Base-by-base conservation (phyloP, 306 rosid genomes). In the Sophora flavescens region DNA sequence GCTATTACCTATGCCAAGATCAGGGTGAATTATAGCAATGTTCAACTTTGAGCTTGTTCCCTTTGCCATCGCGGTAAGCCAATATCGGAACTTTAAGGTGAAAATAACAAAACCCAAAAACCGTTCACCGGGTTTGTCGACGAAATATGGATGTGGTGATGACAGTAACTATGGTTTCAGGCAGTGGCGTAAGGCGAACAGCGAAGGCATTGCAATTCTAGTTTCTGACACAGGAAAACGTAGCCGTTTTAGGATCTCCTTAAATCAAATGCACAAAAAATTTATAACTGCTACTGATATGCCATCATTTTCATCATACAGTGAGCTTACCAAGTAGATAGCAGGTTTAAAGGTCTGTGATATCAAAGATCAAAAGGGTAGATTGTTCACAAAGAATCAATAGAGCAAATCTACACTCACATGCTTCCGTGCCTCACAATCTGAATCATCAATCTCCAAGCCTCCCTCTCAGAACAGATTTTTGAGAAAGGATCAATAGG, bases 1-100 rank as follows among this genome's bases (percentile, higher is more conserved):
- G 26, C 42, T 47, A 68, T 72, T 82, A 90, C 98, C 95, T 71
- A 95, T 95, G 32, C 98, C 98, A 75, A 95, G 92, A 88, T 94
- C 97, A 1, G 97, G 98, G 69, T 92, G 97, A 75, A 94, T 81
- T 50, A 94, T 83, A 9, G 97, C 95, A 4, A 90, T 87, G 66
- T 83, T 94, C 77, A 87, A 38, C 83, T 88, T 91, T 17, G 88
- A 78, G 76, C 56, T 36, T 5, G 78, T 39, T 76, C 36, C 83
- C 84, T 75, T 77, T 16, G 83, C 85, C 92, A 87, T 84, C 6
- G 48, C 3, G 26, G 32, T 15, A 44, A 41, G 45, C 4, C 33
- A 63, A 63, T 57, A 64, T 45, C 3, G 48, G 58, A 80, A 57
- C 62, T 66, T 54, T 35, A n/a, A 64, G 56, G 26, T 44, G 36